Evolutionary conservation across 2,329 filamentous ascomycete species (phyloP).

Genomic region (Trichophyton mentagrophytes): DNA sequence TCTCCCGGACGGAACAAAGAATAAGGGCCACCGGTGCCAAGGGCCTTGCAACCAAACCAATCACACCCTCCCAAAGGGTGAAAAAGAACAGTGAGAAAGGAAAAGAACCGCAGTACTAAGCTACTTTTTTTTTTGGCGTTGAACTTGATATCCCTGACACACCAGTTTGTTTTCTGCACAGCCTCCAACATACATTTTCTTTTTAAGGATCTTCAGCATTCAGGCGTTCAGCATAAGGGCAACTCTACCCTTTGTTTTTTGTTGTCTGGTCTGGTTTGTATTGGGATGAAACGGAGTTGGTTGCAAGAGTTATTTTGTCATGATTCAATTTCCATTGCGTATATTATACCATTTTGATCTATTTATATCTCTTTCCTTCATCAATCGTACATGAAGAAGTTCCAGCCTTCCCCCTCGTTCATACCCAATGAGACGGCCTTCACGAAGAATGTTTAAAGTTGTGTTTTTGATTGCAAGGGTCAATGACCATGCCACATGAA

Average conservation of each 20-base stretch:
- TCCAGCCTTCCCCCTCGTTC: too few species aligned
- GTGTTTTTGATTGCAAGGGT: not conserved
- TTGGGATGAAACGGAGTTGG: not conserved
- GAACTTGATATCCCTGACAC: not conserved
- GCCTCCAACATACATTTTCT: not conserved
- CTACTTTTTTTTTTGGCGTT: too few species aligned
- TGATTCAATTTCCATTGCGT: not conserved
- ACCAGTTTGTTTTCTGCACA: not conserved
- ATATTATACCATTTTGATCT: not conserved
- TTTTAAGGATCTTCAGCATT: not conserved
- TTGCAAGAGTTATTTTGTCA: not conserved
- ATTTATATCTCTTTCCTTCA: not conserved
- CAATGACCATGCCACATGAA: too few species aligned
- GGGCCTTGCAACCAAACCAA: slow-evolving; percentile 27
- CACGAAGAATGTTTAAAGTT: not conserved
- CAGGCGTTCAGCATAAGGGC: not conserved
- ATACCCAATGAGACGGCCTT: not conserved
- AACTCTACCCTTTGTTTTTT: not conserved
- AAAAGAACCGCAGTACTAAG: not conserved
- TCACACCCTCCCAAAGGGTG: slow-evolving; percentile 2
- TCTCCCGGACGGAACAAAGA: slow-evolving; percentile 34
- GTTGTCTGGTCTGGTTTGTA: not conserved
- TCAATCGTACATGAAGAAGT: not conserved
- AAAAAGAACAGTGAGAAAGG: slow-evolving; percentile 4
- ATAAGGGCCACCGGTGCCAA: slow-evolving; percentile 32